phyloP scores from a whole-genome alignment of 2,329 filamentous ascomycete species.

The Diplodia corticola region DNA sequence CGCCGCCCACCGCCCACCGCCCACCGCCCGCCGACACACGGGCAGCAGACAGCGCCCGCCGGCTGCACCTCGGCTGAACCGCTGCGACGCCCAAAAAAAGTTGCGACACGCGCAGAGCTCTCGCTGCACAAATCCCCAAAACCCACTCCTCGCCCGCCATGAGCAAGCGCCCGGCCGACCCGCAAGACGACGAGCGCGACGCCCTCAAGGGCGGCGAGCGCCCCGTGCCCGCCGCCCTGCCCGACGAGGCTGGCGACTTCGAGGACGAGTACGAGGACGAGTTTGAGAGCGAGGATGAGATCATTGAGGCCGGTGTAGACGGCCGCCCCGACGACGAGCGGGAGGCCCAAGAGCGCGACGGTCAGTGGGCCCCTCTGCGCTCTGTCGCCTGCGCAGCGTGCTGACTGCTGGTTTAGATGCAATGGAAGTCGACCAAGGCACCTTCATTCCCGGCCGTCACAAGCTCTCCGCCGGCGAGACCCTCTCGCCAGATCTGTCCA shows the following conservation, averaged over 20 bases:
- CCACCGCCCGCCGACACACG: neutral
- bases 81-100: constrained; percentile 18
- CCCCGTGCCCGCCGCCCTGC: constrained; percentile 50
- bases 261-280: constrained; percentile 95
- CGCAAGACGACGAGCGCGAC: constrained; percentile 50
- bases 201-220: constrained; percentile 63
- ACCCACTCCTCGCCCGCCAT: constrained; percentile 42
- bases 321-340: constrained; percentile 88
- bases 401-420: constrained; percentile 53
- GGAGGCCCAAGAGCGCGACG: constrained; percentile 81
- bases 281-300: constrained; percentile 88
- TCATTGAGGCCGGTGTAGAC: constrained; percentile 91
- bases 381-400: neutral
- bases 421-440: constrained; percentile 92
- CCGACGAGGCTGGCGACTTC: constrained; percentile 67
- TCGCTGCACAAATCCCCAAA: neutral
- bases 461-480: constrained; percentile 90
- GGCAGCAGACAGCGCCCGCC: neutral
- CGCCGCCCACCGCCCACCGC: neutral
- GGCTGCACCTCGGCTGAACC: neutral
- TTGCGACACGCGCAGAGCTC: constrained; percentile 7
- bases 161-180: constrained; percentile 62
- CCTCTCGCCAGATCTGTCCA: constrained; percentile 85
- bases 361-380: constrained; percentile 40
- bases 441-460: constrained; percentile 92